Base-by-base conservation (phyloP, 2,329 filamentous ascomycete species). In the Arthrobotrys sinensis region DNA sequence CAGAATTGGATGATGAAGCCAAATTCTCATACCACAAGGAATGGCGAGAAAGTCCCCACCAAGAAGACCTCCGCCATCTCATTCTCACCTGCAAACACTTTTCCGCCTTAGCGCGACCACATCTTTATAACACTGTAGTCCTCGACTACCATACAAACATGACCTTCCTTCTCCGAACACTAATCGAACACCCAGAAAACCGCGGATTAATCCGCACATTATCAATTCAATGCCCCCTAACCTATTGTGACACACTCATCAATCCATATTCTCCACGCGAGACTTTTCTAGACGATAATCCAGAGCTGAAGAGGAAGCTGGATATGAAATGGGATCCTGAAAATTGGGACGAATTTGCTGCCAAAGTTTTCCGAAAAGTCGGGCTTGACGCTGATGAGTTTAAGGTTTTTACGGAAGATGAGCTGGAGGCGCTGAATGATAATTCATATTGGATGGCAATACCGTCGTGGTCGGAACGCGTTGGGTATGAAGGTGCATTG, bases 221-320 rank as follows among this genome's bases (percentile, higher is more conserved):
- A n/a, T 71, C 43, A 2, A 72, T 78, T 34, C 38, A 55, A 6
- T 78, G 75, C 12, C 67, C 67, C 5, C 24, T 78, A 14, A 6
- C 19, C 12, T 67, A 16, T 11, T 72, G 67, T 16, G 60, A 72
- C 28, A 21, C 16, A 2, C 62, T 68, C 7, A 16, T 21, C 12
- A 52, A 78, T 16, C 75, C 67, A 11, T 78, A 62, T 36, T 63
- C 67, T 8, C 75, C 75, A 4, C 75, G 75, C 3, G 67, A 78
- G 24, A 78, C 67, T 4, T 78, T 78, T 55, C 16, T 78, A 32
- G 75, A 72, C 19, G 67, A 72, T 24, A 72, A 78, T 38, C 75
- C 75, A 10, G 67, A 72, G 36, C 34, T 78, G 8, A 40, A 24
- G n/a, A 21, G 55, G 36, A 60, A 60, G 19, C 16, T 78, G 4